Evolutionary conservation across 306 rosid genomes (phyloP).

Genomic region (Rosa multiflora): DNA sequence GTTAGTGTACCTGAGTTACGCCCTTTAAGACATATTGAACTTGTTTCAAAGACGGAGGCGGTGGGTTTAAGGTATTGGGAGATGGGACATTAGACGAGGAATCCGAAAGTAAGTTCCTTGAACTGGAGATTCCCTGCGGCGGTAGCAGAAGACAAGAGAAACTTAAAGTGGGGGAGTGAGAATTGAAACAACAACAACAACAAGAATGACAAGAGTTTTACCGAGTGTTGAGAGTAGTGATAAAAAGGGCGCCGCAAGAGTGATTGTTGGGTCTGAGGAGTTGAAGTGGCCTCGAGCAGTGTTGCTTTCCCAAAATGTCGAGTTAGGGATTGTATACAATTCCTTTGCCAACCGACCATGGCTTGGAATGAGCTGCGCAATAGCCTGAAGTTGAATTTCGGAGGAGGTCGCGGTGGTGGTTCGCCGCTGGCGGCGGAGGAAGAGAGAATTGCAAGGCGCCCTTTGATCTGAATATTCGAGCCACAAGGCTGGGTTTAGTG

Average conservation of each 20-base stretch:
- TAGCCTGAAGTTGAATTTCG: too few relatives aligned
- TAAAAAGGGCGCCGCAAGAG: neutral
- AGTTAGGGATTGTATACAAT: constrained; percentile 45
- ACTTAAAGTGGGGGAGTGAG: neutral
- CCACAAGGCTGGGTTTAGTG: neutral
- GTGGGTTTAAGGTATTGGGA: constrained; percentile 38
- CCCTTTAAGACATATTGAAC: constrained; percentile 75
- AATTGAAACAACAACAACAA: neutral
- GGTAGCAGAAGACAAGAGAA: neutral
- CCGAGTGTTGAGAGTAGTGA: constrained; percentile 47
- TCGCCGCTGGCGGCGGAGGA: neutral
- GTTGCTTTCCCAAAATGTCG: constrained; percentile 40
- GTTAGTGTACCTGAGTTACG: constrained; percentile 65
- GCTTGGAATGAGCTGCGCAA: neutral
- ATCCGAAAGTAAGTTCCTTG: constrained; percentile 46
- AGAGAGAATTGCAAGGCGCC: neutral
- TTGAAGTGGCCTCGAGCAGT: neutral
- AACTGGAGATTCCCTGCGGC: constrained; percentile 69
- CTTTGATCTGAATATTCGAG: neutral
- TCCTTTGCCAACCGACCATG: constrained; percentile 86
- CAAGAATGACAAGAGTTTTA: constrained; percentile 14
- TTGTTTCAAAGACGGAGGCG: constrained; percentile 41
- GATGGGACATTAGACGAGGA: constrained; percentile 38
- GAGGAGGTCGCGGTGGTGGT: neutral
- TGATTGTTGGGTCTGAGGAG: neutral